Conservation (phyloP, 2,329 filamentous ascomycete genomes). For the Talaromyces albobiverticillius region DNA sequence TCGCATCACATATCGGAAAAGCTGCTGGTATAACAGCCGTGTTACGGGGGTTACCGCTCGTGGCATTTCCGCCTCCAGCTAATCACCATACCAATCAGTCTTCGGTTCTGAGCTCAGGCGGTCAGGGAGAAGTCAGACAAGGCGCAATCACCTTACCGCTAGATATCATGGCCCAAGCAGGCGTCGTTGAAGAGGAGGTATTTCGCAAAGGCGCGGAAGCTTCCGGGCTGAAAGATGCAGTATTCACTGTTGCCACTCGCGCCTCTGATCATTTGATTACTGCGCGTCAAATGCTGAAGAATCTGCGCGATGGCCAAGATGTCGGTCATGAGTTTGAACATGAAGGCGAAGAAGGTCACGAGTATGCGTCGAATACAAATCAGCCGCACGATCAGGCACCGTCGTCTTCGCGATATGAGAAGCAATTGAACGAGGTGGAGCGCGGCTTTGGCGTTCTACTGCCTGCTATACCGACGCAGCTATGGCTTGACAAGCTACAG, state of each 20-base stretch:
- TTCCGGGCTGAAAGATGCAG: constrained; percentile 77
- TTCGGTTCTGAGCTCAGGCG: constrained; percentile 37
- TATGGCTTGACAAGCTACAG: constrained; percentile 78
- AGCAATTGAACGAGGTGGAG: constrained; percentile 53
- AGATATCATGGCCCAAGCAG: constrained; percentile 80
- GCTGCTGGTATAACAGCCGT: constrained; percentile 84
- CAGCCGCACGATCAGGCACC: not conserved
- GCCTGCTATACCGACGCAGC: constrained; percentile 71
- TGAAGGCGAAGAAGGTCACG: constrained; percentile 68
- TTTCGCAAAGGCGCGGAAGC: constrained; percentile 77
- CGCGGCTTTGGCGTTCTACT: constrained; percentile 76
- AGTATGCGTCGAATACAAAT: constrained; percentile 34
- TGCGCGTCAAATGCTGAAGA: constrained; percentile 83
- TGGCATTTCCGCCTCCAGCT: constrained; percentile 72
- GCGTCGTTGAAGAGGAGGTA: constrained; percentile 84
- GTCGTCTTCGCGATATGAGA: constrained; percentile 21
- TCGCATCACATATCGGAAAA: constrained; percentile 94
- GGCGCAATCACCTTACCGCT: constrained; percentile 76
- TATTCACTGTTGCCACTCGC: constrained; percentile 87
- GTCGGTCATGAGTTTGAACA: constrained; percentile 89
- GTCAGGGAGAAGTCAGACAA: constrained; percentile 45
- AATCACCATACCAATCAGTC: constrained; percentile 54
- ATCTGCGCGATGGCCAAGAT: constrained; percentile 68
- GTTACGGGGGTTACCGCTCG: constrained; percentile 78
- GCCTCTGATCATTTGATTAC: constrained; percentile 96